phyloP scores from a whole-genome alignment of 176 grass and related monocot species.

The Carex parvula region DNA sequence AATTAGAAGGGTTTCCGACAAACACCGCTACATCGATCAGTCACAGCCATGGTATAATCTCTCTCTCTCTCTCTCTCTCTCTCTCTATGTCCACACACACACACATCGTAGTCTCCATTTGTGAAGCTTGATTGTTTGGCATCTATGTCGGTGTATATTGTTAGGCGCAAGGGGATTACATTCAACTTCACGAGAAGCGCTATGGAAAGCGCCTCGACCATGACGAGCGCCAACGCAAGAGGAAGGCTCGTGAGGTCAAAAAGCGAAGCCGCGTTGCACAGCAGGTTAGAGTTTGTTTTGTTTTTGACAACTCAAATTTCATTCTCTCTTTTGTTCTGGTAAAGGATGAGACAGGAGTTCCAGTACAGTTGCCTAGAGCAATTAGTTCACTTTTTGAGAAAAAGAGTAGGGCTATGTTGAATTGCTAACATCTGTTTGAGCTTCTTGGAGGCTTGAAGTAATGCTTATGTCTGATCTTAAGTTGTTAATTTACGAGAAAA shows the following conservation, averaged over 20 bases:
- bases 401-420: neutral
- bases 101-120: neutral
- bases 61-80: neutral
- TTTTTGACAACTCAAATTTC: neutral
- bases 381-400: neutral
- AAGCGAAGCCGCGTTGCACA: conserved; percentile 46
- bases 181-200: conserved; percentile 82
- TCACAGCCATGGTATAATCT: conserved; percentile 13
- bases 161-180: conserved; percentile 89
- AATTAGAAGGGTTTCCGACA: neutral
- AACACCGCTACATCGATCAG: neutral
- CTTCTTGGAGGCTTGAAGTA: neutral
- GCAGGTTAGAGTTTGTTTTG: conserved; percentile 34
- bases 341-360: neutral
- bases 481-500: neutral
- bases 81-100: neutral
- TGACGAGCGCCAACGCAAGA: conserved; percentile 80
- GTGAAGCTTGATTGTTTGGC: neutral
- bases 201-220: conserved; percentile 62
- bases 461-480: neutral
- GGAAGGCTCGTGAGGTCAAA: conserved; percentile 67
- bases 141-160: conserved; percentile 2
- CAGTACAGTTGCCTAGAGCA: neutral
- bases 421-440: neutral
- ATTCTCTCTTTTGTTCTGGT: neutral